phyloP scores from a whole-genome alignment of 176 grass and related monocot species.

The Eragrostis curvula region DNA sequence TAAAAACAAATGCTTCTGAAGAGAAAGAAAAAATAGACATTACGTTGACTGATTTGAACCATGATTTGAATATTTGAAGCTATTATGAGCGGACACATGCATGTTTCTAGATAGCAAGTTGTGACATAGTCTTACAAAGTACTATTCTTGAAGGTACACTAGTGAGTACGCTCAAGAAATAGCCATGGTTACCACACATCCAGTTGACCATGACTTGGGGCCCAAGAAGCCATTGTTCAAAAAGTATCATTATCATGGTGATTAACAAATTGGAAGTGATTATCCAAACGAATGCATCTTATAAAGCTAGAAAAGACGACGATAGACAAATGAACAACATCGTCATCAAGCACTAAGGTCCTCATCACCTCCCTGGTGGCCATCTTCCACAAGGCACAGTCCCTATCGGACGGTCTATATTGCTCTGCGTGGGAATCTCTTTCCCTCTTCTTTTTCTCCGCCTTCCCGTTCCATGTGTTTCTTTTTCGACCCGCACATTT shows the following conservation, averaged over 20 bases:
- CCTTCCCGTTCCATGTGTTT: not conserved
- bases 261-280: conserved; percentile 26
- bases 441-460: conserved; percentile 43
- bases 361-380: conserved; percentile 15
- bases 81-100: not conserved
- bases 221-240: conserved; percentile 28
- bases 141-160: conserved; percentile 4
- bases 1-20: not conserved
- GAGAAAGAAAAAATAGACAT: not conserved
- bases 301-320: not conserved
- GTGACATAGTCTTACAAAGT: not conserved
- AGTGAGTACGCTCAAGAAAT: conserved; percentile 24
- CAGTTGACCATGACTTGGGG: conserved; percentile 36
- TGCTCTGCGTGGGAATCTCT: conserved; percentile 42
- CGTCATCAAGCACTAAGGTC: conserved; percentile 52
- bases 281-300: not conserved
- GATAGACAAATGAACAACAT: not conserved
- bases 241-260: conserved; percentile 8
- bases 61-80: not conserved
- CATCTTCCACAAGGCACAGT: conserved; percentile 37
- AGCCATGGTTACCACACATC: conserved; percentile 7
- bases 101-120: not conserved
- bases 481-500: not conserved
- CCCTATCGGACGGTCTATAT: conserved; percentile 49
- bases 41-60: not conserved